Conservation (phyloP, 2,329 filamentous ascomycete species). For the Paraphoma chrysanthemicola region DNA sequence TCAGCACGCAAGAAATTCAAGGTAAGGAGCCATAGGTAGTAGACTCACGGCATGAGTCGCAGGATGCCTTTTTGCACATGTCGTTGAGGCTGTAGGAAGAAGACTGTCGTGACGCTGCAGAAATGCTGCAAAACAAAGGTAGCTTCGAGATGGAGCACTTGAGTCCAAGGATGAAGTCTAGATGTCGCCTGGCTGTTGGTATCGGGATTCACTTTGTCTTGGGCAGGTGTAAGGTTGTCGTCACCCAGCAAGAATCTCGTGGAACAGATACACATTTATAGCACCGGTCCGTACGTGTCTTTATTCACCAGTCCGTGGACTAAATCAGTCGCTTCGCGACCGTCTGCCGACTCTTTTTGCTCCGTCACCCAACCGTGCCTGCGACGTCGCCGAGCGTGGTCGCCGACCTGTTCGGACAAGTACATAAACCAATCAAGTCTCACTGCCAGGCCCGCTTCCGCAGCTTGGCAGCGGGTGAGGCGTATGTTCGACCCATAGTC, state of each 20-base stretch:
- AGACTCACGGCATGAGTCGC: constrained; percentile 67
- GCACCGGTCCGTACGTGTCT: too few relatives aligned
- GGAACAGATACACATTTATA: too few relatives aligned
- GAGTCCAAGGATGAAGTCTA: too few relatives aligned
- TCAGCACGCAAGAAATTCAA: neutral
- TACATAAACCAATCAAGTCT: constrained; percentile 10
- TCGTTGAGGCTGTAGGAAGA: constrained; percentile 2
- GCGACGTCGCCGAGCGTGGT: constrained; percentile 21
- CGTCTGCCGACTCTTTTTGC: neutral
- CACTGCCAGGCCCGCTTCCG: constrained; percentile 1
- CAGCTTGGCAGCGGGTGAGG: constrained; percentile 16
- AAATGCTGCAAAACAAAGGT: too few relatives aligned
- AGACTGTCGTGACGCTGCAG: neutral
- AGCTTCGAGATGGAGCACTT: too few relatives aligned
- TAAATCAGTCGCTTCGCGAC: neutral
- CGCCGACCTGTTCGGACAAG: constrained; percentile 26
- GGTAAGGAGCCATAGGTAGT: neutral
- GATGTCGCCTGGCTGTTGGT: too few relatives aligned
- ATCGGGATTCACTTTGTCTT: too few relatives aligned
- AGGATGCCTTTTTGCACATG: constrained; percentile 72
- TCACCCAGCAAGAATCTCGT: too few relatives aligned
- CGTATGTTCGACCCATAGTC: constrained; percentile 14
- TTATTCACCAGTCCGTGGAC: neutral
- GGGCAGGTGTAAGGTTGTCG: too few relatives aligned
- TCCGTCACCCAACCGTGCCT: neutral